These are phyloP conservation scores for Cercospora zeina DNA, from an alignment of 2,329 filamentous ascomycete genomes.

Conservation along the genomic window DNA sequence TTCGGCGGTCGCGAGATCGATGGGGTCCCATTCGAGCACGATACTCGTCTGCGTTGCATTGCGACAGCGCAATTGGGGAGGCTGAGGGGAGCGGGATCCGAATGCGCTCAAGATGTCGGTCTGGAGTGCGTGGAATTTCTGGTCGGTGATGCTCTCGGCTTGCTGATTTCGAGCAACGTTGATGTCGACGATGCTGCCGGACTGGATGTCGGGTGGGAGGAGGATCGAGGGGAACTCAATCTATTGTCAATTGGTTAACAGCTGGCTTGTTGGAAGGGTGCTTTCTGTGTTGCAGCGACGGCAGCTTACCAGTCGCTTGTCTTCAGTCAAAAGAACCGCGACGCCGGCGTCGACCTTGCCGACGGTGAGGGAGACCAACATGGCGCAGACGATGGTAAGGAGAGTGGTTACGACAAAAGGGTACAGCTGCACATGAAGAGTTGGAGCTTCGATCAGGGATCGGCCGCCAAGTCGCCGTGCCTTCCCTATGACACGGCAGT, in stretches of 20 bases:
- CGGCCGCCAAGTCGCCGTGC: not conserved
- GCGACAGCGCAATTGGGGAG: constrained; percentile 81
- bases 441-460: constrained; percentile 1
- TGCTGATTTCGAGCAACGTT: constrained; percentile 82
- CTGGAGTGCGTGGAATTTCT: constrained; percentile 81
- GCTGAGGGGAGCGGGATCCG: constrained; percentile 72
- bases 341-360: constrained; percentile 99
- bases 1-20: constrained; percentile 88
- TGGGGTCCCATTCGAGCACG: constrained; percentile 96
- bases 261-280: constrained; percentile 10
- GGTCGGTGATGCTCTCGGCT: constrained; percentile 73
- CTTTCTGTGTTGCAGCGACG: not conserved
- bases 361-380: constrained; percentile 97
- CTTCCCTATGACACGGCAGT: not conserved
- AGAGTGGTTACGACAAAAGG: constrained; percentile 4
- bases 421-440: not conserved
- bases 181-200: constrained; percentile 97
- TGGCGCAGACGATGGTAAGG: constrained; percentile 42
- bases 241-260: constrained; percentile 51
- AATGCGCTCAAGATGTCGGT: constrained; percentile 84
- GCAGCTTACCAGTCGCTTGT: constrained; percentile 85
- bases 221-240: constrained; percentile 99
- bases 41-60: constrained; percentile 99
- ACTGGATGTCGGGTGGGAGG: constrained; percentile 89
- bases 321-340: constrained; percentile 91